Base-by-base conservation (phyloP, 805 yeast species). In the Wickerhamiella dianesei region DNA sequence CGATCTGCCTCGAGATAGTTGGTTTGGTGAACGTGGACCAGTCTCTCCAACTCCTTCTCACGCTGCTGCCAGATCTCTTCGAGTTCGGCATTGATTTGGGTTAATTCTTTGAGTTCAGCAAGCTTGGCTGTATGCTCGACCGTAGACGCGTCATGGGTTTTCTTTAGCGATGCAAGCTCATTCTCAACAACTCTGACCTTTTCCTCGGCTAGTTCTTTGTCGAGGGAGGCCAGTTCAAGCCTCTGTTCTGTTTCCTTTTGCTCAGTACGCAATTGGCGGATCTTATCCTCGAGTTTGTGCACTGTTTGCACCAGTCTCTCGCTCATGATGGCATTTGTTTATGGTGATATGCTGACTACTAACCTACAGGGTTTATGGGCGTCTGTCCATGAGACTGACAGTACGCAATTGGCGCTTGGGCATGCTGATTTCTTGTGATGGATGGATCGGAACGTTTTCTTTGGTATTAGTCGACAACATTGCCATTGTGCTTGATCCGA, bases 201-300 rank as follows among this genome's bases (percentile, higher is more conserved):
- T 18, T 39, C 41, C 43, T 64, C 67, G 2, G 66, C 65, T 47
- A 66, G 55, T 48, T 66, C 68, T 36, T 52, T 49, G 41, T 66
- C 71, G 2, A 65, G 53, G 6, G 57, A 51, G 2, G 62, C 59
- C 21, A 62, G 48, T 47, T 65, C 69, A 17, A 60, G 42, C 9
- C 29, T 42, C 45, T 51, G 50, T 14, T 8, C 20, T 5, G 48
- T 50, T 19, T 32, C 35, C 4, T 46, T 48, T 37, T 54, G 57
- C 17, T 61, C 65, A 12, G 57, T 54, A 47, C 56, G 35, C 32
- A 52, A 48, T 36, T 52, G 35, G 17, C 44, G 48, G 43, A 50
- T 36, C 25, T 52, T 50, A 35, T 52, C 46, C 41, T 57, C 54
- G 29, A 53, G 43, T 37, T 37, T 25, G 46, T 42, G 52, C 37